These are phyloP conservation scores for Rhododendron williamsianum DNA, from an alignment of 148 eudicot species.

Conservation along the genomic window DNA sequence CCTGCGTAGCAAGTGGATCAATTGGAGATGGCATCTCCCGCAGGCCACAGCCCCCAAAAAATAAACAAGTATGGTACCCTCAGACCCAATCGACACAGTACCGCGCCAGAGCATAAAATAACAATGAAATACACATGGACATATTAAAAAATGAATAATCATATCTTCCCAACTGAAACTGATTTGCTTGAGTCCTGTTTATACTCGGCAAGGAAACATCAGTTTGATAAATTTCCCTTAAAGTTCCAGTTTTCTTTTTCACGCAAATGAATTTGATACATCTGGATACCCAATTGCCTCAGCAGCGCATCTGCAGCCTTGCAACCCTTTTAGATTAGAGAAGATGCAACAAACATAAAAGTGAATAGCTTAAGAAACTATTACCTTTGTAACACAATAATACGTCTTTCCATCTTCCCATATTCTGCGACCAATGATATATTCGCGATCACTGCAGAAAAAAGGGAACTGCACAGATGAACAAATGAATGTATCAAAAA, in stretches of 20 bases:
- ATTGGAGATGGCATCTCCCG: background rate
- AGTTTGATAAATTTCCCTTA: background rate
- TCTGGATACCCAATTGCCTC: background rate
- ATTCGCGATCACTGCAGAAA: constrained; percentile 98
- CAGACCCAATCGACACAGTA: too few relatives aligned
- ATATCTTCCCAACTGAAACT: background rate
- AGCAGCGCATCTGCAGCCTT: background rate
- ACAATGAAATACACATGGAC: background rate
- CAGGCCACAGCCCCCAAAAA: background rate
- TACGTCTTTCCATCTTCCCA: constrained; percentile 86
- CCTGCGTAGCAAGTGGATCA: background rate
- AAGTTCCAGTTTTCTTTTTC: background rate
- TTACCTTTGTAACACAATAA: constrained; percentile 93
- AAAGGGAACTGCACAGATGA: constrained; percentile 79
- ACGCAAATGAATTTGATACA: background rate
- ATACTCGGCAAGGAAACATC: background rate
- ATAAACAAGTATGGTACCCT: background rate
- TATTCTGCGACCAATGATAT: constrained; percentile 85
- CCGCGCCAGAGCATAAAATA: background rate
- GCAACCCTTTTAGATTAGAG: background rate
- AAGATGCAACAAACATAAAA: background rate
- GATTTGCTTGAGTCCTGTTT: background rate
- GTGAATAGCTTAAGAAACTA: background rate
- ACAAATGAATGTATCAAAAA: constrained; percentile 12
- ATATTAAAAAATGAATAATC: background rate